Evolutionary conservation across 169 alveolate genomes (phyloP), one percentile per base, ranked within the genome.

Genomic region (Theileria sp.): DNA sequence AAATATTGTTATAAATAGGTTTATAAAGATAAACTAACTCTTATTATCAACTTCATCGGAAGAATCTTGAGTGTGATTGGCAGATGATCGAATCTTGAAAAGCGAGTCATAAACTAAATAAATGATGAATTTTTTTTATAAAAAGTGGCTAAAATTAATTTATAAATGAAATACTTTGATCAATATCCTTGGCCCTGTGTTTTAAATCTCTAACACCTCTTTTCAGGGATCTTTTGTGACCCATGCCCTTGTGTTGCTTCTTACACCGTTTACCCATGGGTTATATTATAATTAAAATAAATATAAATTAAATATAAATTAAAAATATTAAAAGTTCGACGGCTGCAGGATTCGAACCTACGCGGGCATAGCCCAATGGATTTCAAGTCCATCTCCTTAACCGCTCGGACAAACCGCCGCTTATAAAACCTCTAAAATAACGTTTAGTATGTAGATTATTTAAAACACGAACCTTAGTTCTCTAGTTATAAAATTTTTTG

Each of bases 301-400:
- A 21, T 28, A 75, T 44, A 44, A 72, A 25, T 25, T 5, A 32
- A 19, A 76, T 30, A 32, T 9, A 26, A 21, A 23, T 28, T 32
- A 26, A 75, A 64, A 5, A 10, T 36, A 13, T 38, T 66, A 19
- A 80, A 77, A 79, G 54, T 19, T 56, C 98, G 98, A 94, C 98
- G 95, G 95, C 96, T 92, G 98, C 98, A 95, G 98, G 98, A 92
- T 93, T 95, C 96, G 98, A 95, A 95, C 98, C 98, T 95, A 98
- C 98, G 98, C 97, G 98, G 98, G 98, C 96, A 93, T 91, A 95
- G 96, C 98, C 98, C 98, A 95, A 86, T 92, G 96, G 98, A 95
- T 95, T 95, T 94, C 98, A 92, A 95, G 98, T 95, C 98, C 96
- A 92, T 86, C 98, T 93, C 98, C 98, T 95, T 95, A 95, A 95